phyloP scores from a whole-genome alignment of 441 rosid genomes.

The Flueggea neowawraea region DNA sequence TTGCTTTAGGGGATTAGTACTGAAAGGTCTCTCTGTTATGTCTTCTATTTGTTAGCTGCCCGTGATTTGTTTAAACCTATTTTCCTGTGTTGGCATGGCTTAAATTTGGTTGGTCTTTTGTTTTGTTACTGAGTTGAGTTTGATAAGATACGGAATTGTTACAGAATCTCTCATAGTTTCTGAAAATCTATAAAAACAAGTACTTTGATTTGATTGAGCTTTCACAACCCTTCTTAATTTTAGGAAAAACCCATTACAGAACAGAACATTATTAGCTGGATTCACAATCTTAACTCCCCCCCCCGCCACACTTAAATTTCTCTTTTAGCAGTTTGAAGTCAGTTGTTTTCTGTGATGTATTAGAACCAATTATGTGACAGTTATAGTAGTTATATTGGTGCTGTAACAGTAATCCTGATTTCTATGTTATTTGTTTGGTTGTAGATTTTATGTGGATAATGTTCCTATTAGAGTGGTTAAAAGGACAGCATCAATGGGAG shows the following conservation, averaged over 20 bases:
- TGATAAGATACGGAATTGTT: slow-evolving; percentile 1
- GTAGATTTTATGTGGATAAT: slow-evolving; percentile 74
- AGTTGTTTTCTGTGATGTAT: too few species aligned
- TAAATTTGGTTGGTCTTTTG: slow-evolving; percentile 10
- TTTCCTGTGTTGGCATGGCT: slow-evolving; percentile 15
- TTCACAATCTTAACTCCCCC: neutral
- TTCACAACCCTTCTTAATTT: neutral
- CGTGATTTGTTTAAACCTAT: slow-evolving; percentile 20
- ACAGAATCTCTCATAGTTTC: neutral
- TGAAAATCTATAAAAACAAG: slow-evolving; percentile 2
- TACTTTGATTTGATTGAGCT: slow-evolving; percentile 12
- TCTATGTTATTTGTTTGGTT: slow-evolving; percentile 7
- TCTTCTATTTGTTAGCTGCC: slow-evolving; percentile 10
- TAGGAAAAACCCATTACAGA: too few species aligned
- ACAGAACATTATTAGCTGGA: slow-evolving; percentile 5
- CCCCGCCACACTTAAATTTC: too few species aligned
- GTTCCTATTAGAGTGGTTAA: slow-evolving; percentile 70
- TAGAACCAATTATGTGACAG: too few species aligned
- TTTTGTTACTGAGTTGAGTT: slow-evolving; percentile 16
- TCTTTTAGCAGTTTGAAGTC: too few species aligned
- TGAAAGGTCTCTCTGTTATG: slow-evolving; percentile 18
- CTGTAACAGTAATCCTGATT: neutral
- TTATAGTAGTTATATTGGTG: neutral
- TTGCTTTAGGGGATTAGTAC: neutral
- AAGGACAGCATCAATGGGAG: slow-evolving; percentile 63